Conservation (phyloP, 129 eudicot genomes). For the Smallanthus sonchifolius region DNA sequence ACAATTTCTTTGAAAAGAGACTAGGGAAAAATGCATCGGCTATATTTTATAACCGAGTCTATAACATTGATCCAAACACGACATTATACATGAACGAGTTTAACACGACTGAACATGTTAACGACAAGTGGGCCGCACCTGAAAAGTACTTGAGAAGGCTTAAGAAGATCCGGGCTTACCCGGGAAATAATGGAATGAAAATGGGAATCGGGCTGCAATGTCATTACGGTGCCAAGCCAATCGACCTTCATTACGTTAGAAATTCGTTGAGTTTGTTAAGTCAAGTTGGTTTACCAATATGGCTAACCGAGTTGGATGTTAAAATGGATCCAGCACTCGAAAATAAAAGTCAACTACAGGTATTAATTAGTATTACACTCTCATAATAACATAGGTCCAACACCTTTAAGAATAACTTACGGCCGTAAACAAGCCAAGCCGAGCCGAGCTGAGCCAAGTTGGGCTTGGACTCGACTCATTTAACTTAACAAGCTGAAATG, state of each 20-base stretch:
- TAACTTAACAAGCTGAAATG: no score
- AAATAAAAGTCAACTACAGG: slow-evolving; percentile 26
- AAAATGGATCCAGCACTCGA: slow-evolving; percentile 17
- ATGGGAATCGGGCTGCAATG: slow-evolving; percentile 60
- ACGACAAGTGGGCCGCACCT: slow-evolving; percentile 34
- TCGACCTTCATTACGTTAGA: slow-evolving; percentile 57
- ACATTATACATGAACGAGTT: slow-evolving; percentile 67
- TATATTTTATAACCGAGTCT: slow-evolving; percentile 23
- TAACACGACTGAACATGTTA: slow-evolving; percentile 57
- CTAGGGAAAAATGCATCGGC: slow-evolving; percentile 46
- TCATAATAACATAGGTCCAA: no score
- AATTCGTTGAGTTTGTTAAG: slow-evolving; percentile 40
- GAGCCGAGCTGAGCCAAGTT: no score
- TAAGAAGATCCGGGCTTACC: slow-evolving; percentile 25
- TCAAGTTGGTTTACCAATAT: slow-evolving; percentile 52
- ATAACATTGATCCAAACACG: slow-evolving; percentile 30
- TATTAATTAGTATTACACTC: slow-evolving; percentile 3
- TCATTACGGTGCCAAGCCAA: slow-evolving; percentile 38
- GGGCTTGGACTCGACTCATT: no score
- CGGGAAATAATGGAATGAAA: slow-evolving; percentile 27
- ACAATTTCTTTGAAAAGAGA: slow-evolving; percentile 46
- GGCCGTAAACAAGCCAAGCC: no score
- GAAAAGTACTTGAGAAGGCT: slow-evolving; percentile 31
- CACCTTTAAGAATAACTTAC: no score
- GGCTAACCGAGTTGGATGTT: slow-evolving; percentile 83